Evolutionary conservation across 106 monocot genomes (phyloP), one percentile per base, ranked within the genome.

Genomic region (Acorus calamus): DNA sequence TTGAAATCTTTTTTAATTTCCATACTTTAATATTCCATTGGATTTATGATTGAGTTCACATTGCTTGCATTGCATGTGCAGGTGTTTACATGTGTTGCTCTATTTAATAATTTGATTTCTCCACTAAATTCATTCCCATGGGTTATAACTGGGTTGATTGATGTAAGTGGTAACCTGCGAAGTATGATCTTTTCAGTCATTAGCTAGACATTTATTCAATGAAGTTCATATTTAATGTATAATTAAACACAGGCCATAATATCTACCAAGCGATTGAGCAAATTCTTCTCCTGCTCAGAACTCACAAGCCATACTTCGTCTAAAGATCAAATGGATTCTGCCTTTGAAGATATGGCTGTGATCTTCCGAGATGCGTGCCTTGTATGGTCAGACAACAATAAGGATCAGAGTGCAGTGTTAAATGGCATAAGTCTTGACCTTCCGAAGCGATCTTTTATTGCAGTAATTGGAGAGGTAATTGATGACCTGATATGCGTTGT

Each of bases 91-190:
- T 91, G 96, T 77, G 74, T 98, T 79, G 91, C 96, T 44, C 79
- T 98, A 46, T 98, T 98, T 58, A 98, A 98, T 70, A 91, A 69
- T 44, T 79, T 98, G 69, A 98, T 98, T 56, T 85, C 87, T 74
- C 96, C 96, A 46, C 64, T 98, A 66, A 98, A 98, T 77, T 85
- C 96, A 8, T 91, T 98, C 52, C 96, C 96, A 42, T 98, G 96
- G 96, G 96, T 91, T 71, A 98, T 98, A 59, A 98, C 91, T 81
- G 96, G 96, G 59, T 57, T 98, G 58, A 90, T 98, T 74, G 96
- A 98, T 83, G 96, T 98, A 83, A 85, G 91, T 70, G 66, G 8
- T 52, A 3, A 49, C 4, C 28, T 56, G 12, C 45, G 2, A 42
- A 49, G 13, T 12, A 57, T 67, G 14, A 56, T 48, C 4, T 64